These are phyloP conservation scores for Magnusiomyces paraingens DNA, from an alignment of 1,139 yeast genomes.

Conservation along the genomic window DNA sequence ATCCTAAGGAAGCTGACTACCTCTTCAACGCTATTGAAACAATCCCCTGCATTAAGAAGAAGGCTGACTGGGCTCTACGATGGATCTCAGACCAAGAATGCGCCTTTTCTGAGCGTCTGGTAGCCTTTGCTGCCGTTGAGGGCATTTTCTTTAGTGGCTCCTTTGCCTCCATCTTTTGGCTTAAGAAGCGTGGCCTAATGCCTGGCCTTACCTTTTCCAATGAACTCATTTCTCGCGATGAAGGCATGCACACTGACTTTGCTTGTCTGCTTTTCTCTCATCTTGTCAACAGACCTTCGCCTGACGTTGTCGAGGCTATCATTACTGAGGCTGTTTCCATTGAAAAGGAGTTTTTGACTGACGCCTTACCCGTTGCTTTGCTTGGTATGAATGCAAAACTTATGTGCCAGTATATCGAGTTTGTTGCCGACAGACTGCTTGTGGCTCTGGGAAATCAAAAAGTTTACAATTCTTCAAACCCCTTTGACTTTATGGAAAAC, in stretches of 20 bases:
- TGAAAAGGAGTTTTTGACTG: constrained; percentile 90
- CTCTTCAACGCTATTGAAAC: constrained; percentile 91
- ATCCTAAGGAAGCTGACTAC: constrained; percentile 82
- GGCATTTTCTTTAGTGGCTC: constrained; percentile 98
- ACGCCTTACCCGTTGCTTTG: constrained; percentile 84
- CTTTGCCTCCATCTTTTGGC: constrained; percentile 96
- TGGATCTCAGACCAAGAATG: constrained; percentile 90
- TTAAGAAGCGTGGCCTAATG: constrained; percentile 96
- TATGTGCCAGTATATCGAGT: constrained; percentile 97
- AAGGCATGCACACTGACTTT: constrained; percentile 97
- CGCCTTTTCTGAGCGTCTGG: constrained; percentile 87
- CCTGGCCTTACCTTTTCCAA: constrained; percentile 97
- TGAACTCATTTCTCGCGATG: constrained; percentile 95
- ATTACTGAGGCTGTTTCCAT: constrained; percentile 93
- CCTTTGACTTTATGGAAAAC: constrained; percentile 98
- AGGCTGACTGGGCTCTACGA: constrained; percentile 97
- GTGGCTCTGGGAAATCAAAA: constrained; percentile 87
- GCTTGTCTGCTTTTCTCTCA: constrained; percentile 94
- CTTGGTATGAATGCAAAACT: constrained; percentile 89
- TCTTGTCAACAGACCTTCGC: constrained; percentile 79
- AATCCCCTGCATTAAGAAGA: constrained; percentile 88
- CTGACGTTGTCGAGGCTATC: constrained; percentile 69
- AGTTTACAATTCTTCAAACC: constrained; percentile 80
- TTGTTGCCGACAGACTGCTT: constrained; percentile 90
- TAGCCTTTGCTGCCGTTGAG: constrained; percentile 98